Percentiles rank a stretch among this genome's conserved stretches.
Evolutionary conservation across 2,329 filamentous ascomycete species (phyloP).

Genomic region (Diplodia sapinea): DNA sequence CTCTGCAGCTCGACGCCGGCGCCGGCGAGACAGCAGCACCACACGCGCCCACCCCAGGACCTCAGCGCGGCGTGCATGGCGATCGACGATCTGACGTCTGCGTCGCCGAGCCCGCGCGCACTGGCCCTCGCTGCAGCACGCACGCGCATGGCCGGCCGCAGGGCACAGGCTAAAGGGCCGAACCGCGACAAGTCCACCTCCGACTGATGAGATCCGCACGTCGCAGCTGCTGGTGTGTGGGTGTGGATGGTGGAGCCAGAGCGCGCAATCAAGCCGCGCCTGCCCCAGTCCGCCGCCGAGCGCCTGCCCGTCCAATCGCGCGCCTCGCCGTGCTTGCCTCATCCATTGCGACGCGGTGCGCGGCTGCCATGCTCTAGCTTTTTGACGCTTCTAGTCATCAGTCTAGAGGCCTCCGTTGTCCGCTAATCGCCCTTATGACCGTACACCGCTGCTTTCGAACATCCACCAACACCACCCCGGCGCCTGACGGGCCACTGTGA

Average conservation of each 20-base stretch:
- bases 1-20: neutral
- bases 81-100: constrained; percentile 20
- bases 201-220: constrained; percentile 18
- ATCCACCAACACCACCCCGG: neutral
- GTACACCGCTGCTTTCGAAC: constrained; percentile 18
- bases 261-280: neutral
- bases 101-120: neutral
- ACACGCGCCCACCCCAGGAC: neutral
- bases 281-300: constrained; percentile 2
- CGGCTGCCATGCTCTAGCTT: neutral
- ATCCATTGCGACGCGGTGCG: neutral
- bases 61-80: neutral
- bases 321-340: neutral
- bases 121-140: constrained; percentile 10
- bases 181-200: constrained; percentile 1
- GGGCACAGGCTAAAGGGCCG: constrained; percentile 19
- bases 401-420: neutral
- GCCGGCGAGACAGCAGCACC: constrained; percentile 9
- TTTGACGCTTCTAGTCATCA: neutral
- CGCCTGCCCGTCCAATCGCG: constrained; percentile 15
- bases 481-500: constrained; percentile 24
- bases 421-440: constrained; percentile 20
- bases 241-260: neutral
- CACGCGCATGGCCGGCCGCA: constrained; percentile 5
- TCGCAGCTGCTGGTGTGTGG: constrained; percentile 5